A percentile compares a stretch with the other conserved stretches of the same genome.
phyloP scores from a whole-genome alignment of 1,139 yeast genomes.

The Taiozyma sp. region DNA sequence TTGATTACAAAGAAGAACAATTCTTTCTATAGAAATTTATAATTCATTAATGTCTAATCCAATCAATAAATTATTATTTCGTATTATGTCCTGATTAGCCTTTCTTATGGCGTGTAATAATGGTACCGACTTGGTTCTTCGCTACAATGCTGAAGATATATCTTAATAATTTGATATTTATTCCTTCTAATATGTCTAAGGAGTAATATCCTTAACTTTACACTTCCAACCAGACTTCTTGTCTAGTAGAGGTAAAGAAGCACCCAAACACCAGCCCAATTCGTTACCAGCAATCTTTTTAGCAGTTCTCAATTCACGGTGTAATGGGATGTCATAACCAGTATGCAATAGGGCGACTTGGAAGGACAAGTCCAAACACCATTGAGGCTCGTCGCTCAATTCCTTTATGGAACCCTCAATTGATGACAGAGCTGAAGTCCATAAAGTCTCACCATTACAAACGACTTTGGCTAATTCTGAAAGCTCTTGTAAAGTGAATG shows the following conservation, averaged over 20 bases:
- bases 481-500: slow-evolving; percentile 83
- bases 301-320: slow-evolving; percentile 89
- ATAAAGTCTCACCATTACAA: slow-evolving; percentile 73
- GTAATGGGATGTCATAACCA: slow-evolving; percentile 91
- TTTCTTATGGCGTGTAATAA: too few species aligned
- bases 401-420: slow-evolving; percentile 64
- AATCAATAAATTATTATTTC: too few species aligned
- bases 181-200: slow-evolving; percentile 2
- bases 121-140: too few species aligned
- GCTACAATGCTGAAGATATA: too few species aligned
- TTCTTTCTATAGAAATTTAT: slow-evolving; percentile 12
- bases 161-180: neutral
- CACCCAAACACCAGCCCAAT: slow-evolving; percentile 98
- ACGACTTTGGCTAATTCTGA: slow-evolving; percentile 77
- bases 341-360: slow-evolving; percentile 87
- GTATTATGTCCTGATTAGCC: neutral
- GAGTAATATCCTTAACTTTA: slow-evolving; percentile 30
- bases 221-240: slow-evolving; percentile 65
- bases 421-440: slow-evolving; percentile 57
- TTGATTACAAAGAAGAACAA: slow-evolving; percentile 24
- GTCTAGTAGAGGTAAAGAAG: slow-evolving; percentile 85
- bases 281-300: slow-evolving; percentile 84
- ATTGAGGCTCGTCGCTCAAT: slow-evolving; percentile 75
- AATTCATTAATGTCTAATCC: neutral
- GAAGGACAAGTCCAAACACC: slow-evolving; percentile 91